Conservation (phyloP, 495 filamentous ascomycete genomes). For the Xylaria castorea region DNA sequence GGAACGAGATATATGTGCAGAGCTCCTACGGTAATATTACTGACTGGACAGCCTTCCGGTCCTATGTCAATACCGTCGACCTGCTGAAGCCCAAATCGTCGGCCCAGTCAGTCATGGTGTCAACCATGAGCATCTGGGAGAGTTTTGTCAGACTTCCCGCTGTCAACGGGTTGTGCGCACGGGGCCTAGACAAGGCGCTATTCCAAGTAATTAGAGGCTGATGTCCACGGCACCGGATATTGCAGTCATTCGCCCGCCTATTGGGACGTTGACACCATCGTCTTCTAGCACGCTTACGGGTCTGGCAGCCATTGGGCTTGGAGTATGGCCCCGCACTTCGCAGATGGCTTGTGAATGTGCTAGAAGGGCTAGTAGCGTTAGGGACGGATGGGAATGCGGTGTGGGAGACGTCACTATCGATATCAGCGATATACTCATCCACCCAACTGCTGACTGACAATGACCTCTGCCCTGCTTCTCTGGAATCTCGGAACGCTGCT, state of each 20-base stretch:
- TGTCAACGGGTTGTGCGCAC: constrained; percentile 55
- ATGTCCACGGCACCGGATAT: constrained; percentile 81
- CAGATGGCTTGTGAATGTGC: constrained; percentile 83
- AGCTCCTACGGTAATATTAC: constrained; percentile 65
- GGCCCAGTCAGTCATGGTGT: constrained; percentile 68
- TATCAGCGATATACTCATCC: constrained; percentile 58
- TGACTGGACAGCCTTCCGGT: constrained; percentile 69
- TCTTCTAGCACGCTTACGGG: constrained; percentile 74
- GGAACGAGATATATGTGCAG: constrained; percentile 74
- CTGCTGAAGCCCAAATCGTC: constrained; percentile 82
- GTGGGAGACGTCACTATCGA: constrained; percentile 83
- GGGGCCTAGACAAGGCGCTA: constrained; percentile 67
- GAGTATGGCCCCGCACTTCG: constrained; percentile 71
- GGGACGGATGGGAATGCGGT: constrained; percentile 85
- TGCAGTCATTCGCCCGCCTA: constrained; percentile 78
- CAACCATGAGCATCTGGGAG: constrained; percentile 67
- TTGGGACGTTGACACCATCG: constrained; percentile 75
- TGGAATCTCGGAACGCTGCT: constrained; percentile 72
- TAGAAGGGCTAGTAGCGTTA: constrained; percentile 80
- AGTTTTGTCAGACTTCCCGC: constrained; percentile 53
- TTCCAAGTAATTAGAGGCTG: constrained; percentile 72
- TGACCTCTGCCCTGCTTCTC: constrained; percentile 67
- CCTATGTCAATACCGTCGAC: constrained; percentile 70
- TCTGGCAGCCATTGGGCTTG: constrained; percentile 70
- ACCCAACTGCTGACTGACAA: constrained; percentile 67